These are phyloP conservation scores for Venturiaceae sp. DNA, from an alignment of 2,329 filamentous ascomycete species.

Conservation along the genomic window DNA sequence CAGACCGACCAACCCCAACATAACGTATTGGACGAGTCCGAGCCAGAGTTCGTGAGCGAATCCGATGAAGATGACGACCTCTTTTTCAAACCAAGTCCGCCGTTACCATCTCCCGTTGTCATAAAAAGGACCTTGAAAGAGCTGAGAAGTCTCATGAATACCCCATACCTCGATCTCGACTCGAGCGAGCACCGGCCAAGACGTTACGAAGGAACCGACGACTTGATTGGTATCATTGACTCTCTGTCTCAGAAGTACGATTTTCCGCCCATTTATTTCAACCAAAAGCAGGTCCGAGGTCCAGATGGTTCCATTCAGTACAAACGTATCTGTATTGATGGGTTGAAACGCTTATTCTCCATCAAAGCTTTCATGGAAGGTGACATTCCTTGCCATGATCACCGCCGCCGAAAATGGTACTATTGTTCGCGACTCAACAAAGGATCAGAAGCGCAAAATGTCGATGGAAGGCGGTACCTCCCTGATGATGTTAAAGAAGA, in stretches of 20 bases:
- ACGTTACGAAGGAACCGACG: conserved; percentile 27
- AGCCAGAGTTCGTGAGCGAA: not conserved
- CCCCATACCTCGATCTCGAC: conserved; percentile 28
- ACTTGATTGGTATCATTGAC: conserved; percentile 23
- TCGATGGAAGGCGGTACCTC: conserved; percentile 20
- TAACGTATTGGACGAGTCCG: not conserved
- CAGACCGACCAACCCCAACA: not conserved
- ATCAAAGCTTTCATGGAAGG: conserved; percentile 35
- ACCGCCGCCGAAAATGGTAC: conserved; percentile 31
- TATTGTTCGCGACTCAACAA: not conserved
- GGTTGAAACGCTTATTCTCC: conserved; percentile 38
- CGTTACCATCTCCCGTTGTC: not conserved
- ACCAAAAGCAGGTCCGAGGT: conserved; percentile 17
- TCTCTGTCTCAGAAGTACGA: conserved; percentile 30
- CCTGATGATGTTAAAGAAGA: conserved; percentile 22
- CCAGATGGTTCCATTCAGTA: conserved; percentile 13
- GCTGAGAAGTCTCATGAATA: conserved; percentile 17
- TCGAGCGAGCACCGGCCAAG: conserved; percentile 19
- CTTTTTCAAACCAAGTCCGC: conserved; percentile 1
- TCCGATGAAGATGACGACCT: conserved; percentile 3
- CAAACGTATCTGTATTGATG: conserved; percentile 33
- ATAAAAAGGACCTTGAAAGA: not conserved
- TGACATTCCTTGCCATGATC: conserved; percentile 33
- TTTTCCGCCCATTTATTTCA: conserved; percentile 39
- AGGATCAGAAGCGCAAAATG: conserved; percentile 1